Base-by-base conservation (phyloP, 495 filamentous ascomycete species). In the Beverwykella pulmonaria region DNA sequence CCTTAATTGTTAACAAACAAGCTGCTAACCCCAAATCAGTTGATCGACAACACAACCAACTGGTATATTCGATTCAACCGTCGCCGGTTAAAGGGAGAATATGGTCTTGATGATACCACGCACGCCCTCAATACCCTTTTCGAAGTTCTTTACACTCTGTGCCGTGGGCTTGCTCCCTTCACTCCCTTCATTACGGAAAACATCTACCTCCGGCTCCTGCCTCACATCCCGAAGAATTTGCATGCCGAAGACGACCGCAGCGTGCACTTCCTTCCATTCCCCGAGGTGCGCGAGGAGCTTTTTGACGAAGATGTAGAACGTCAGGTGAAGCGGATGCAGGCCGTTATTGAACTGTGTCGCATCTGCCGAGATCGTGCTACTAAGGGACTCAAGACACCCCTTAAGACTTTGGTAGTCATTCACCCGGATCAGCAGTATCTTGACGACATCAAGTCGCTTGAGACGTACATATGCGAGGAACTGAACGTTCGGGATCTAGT, bases 11-110 rank as follows among this genome's bases (percentile, higher is more conserved):
- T 46, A 12, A 23, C 10, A 4, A 20, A 26, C 30, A n/a, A 10
- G 15, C 85, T 36, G 36, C 58, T 67, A 20, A 67, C 57, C n/a
- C n/a, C n/a, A 19, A 19, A 2, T 1, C 46, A 84, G 59, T 84
- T 96, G 75, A 94, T 98, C 67, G 94, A 98, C 74, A 92, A 94
- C 77, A 91, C 91, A 6, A 98, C 94, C 1, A 98, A 98, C 78
- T 98, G 95, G 95, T 98, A 98, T 77, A 98, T 98, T 74, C 86
- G 93, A n/a, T 97, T 98, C 82, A 98, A 98, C 81, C 87, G 94
- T 30, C 92, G 92, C 76, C 88, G 94, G 20, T 81, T 98, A 59
- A 98, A 98, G 86, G 94, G 94, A 60, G 93, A 95, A 77, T 87
- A 89, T 72, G 93, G 93, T 15, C 76, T 90, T 14, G 85, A 95